Base-by-base conservation (phyloP, 2,329 filamentous ascomycete genomes). In the Neofusicoccum umdonicola region DNA sequence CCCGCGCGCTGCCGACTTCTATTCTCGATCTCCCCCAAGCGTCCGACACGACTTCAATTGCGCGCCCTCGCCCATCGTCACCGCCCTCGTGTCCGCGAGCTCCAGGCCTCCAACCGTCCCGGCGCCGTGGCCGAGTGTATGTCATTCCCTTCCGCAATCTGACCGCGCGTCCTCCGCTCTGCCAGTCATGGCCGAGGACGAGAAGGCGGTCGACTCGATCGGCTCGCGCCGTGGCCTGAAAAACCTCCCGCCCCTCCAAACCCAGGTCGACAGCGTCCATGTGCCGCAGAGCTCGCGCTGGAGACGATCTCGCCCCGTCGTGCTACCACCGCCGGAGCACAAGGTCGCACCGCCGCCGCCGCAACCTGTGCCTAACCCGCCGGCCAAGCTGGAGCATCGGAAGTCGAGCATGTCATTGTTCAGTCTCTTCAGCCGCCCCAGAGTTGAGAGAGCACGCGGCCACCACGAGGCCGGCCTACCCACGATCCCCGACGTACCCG, bases 341-440 rank as follows among this genome's bases (percentile, higher is more conserved):
- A 42, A 63, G 27, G 42, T 44, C 56, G 37, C 54, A 45, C 48
- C 54, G 19, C 60, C 62, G 22, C 57, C 62, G 35, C 39, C 56
- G n/a, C 56, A 48, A 19, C 56, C 41, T 17, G 54, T 19, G 27
- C 54, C 54, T 22, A 13, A 35, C 39, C 54, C 54, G 54, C 54
- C 22, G 41, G 56, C 67, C 19, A 77, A 73, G 57, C 66, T 74
- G 11, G 74, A 76, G 64, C 72, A 72, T 45, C 65, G 73, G 3
- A 65, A 74, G 17, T 78, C 77, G n/a, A 82, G 76, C 63, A 80
- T 83, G 77, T 82, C 81, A 35, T 70, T 83, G 11, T 83, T 83
- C 73, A 79, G 74, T 63, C 75, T 84, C 13, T 84, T 84, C 73
- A 82, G 78, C 70, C 75, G 75, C 64, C 80, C 81, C 22, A 83